phyloP scores from a whole-genome alignment of 768 basidiomycete genomes.

The Calvatia gigantea region DNA sequence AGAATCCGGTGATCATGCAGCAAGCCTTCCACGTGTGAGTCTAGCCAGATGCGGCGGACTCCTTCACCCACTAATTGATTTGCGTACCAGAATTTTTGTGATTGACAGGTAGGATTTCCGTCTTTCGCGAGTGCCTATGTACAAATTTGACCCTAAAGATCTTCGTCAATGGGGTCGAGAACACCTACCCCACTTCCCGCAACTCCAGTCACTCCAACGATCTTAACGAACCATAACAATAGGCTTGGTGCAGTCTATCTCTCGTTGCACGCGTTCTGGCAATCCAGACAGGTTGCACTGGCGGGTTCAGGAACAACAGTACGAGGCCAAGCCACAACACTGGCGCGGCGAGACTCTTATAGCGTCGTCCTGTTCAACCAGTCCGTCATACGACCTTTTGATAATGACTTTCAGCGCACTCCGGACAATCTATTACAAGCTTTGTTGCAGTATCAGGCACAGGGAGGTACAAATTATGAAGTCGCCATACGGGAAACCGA shows the following conservation, averaged over 20 bases:
- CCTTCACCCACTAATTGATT: not conserved
- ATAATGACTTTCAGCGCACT: constrained; percentile 44
- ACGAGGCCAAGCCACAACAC: constrained; percentile 12
- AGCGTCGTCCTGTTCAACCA: constrained; percentile 47
- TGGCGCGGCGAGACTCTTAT: constrained; percentile 47
- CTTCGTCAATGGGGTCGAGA: constrained; percentile 40
- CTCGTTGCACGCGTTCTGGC: constrained; percentile 54
- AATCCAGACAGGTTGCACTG: constrained; percentile 40
- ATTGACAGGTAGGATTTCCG: constrained; percentile 37
- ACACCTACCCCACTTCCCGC: constrained; percentile 43
- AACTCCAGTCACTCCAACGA: constrained; percentile 24
- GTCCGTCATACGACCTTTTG: constrained; percentile 19
- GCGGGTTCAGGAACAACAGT: constrained; percentile 13
- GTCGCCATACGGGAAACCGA: constrained; percentile 35
- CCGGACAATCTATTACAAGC: constrained; percentile 39
- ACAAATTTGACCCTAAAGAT: constrained; percentile 29
- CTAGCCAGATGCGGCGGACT: not conserved
- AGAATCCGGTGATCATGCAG: constrained; percentile 47
- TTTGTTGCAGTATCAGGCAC: constrained; percentile 27
- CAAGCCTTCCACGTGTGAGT: constrained; percentile 62
- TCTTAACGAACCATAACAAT: constrained; percentile 31
- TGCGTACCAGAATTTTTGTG: constrained; percentile 32
- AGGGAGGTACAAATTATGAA: constrained; percentile 41
- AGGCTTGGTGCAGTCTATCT: constrained; percentile 58
- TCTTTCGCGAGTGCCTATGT: not conserved